phyloP scores from a whole-genome alignment of 768 basidiomycete genomes.

The Artomyces pyxidatus region DNA sequence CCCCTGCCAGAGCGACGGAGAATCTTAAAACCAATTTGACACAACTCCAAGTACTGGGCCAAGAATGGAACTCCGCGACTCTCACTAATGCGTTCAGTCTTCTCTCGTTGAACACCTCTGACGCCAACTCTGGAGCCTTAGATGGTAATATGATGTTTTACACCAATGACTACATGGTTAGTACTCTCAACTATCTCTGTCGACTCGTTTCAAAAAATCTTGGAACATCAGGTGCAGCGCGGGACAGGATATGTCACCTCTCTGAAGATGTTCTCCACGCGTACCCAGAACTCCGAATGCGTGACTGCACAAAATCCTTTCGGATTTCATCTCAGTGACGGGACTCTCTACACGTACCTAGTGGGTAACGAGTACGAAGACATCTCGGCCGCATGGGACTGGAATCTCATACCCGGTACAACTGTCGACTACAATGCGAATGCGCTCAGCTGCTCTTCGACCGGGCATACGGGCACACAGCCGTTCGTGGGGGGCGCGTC shows the following conservation, averaged over 20 bases:
- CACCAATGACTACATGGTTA: slow-evolving; percentile 59
- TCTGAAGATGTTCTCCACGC: slow-evolving; percentile 50
- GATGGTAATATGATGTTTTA: slow-evolving; percentile 56
- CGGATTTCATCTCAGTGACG: slow-evolving; percentile 64
- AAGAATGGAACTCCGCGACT: slow-evolving; percentile 40
- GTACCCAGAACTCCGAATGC: slow-evolving; percentile 57
- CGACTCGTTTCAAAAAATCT: neutral
- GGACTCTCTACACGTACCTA: slow-evolving; percentile 49
- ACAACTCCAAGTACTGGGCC: slow-evolving; percentile 39
- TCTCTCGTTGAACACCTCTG: slow-evolving; percentile 30
- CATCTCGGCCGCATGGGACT: slow-evolving; percentile 62
- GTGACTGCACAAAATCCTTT: slow-evolving; percentile 52
- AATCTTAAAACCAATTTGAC: slow-evolving; percentile 49
- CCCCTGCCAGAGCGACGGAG: slow-evolving; percentile 37
- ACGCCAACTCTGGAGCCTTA: slow-evolving; percentile 49
- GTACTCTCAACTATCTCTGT: neutral
- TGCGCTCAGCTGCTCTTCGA: slow-evolving; percentile 35
- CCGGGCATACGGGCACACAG: slow-evolving; percentile 38
- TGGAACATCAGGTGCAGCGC: slow-evolving; percentile 43
- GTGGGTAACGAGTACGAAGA: slow-evolving; percentile 62
- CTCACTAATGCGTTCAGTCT: slow-evolving; percentile 32
- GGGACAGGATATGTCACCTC: slow-evolving; percentile 50
- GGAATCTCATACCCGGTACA: slow-evolving; percentile 64
- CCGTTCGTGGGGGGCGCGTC: slow-evolving; percentile 56
- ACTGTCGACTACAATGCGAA: slow-evolving; percentile 56